These are phyloP conservation scores for Podospora appendiculata DNA, from an alignment of 495 filamentous ascomycete genomes.

Conservation along the genomic window DNA sequence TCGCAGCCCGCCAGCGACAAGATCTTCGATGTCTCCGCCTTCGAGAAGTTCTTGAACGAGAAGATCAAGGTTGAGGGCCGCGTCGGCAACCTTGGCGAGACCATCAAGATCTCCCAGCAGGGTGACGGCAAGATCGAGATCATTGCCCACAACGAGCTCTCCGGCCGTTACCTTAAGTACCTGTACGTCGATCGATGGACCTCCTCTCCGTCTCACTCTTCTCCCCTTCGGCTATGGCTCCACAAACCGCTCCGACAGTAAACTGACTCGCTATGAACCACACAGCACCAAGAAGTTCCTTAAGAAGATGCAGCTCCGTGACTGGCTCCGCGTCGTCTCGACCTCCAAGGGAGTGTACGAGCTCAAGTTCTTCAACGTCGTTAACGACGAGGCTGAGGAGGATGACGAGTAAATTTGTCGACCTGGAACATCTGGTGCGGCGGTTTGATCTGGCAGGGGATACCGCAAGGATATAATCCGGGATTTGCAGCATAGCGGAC, in stretches of 20 bases:
- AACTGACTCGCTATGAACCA: not conserved
- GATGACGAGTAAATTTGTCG: conserved; percentile 76
- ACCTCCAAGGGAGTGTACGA: conserved; percentile 96
- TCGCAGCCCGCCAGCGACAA: conserved; percentile 96
- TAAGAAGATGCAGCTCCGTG: conserved; percentile 99
- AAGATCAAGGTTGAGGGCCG: conserved; percentile 99
- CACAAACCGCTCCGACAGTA: not conserved
- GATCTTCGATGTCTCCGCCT: conserved; percentile 98
- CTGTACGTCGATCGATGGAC: conserved; percentile 53
- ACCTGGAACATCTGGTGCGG: too few species aligned
- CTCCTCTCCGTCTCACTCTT: too few species aligned
- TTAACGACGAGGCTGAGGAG: conserved; percentile 92
- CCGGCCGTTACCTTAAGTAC: conserved; percentile 98
- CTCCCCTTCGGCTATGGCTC: not conserved
- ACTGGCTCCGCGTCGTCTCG: conserved; percentile 98
- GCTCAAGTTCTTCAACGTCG: conserved; percentile 99
- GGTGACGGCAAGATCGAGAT: conserved; percentile 98
- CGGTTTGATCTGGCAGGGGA: conserved; percentile 8
- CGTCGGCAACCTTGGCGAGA: conserved; percentile 94
- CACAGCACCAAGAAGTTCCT: conserved; percentile 99
- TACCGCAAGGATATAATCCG: too few species aligned
- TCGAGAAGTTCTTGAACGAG: conserved; percentile 99
- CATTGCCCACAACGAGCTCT: conserved; percentile 94
- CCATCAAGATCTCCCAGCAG: conserved; percentile 77
- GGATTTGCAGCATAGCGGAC: too few species aligned